phyloP scores from a whole-genome alignment of 345 rosid species.

The Jatropha curcas region DNA sequence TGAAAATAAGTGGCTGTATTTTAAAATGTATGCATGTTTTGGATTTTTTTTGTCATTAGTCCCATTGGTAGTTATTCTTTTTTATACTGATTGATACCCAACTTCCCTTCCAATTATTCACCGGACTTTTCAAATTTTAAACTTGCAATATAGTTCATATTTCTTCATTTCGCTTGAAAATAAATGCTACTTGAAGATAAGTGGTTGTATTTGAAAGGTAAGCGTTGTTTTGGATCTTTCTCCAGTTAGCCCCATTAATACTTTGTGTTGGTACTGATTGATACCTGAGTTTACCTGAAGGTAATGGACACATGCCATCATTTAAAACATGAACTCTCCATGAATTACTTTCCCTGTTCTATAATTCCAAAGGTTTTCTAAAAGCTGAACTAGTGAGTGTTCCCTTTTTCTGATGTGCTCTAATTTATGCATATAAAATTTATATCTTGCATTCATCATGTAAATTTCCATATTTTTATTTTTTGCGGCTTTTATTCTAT shows the following conservation, averaged over 20 bases:
- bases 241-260: not conserved
- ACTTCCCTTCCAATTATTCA: too few species aligned
- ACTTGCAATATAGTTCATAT: too few species aligned
- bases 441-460: not conserved
- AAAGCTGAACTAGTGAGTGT: not conserved
- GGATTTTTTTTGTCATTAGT: not conserved
- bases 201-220: too few species aligned
- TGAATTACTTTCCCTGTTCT: not conserved
- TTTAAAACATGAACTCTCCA: not conserved
- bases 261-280: not conserved
- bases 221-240: too few species aligned
- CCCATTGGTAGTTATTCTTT: too few species aligned
- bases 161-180: too few species aligned
- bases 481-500: constrained; percentile 4
- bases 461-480: not conserved
- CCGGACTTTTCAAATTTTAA: too few species aligned
- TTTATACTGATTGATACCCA: too few species aligned
- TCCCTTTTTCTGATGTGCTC: not conserved
- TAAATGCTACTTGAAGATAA: too few species aligned
- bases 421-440: not conserved
- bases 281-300: not conserved
- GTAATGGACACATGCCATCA: not conserved
- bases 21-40: too few species aligned
- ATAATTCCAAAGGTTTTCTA: not conserved
- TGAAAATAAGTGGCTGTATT: not conserved